Evolutionary conservation across 305 asterid genomes (phyloP), one percentile per base, ranked within the genome.

Genomic region (Withania somnifera): DNA sequence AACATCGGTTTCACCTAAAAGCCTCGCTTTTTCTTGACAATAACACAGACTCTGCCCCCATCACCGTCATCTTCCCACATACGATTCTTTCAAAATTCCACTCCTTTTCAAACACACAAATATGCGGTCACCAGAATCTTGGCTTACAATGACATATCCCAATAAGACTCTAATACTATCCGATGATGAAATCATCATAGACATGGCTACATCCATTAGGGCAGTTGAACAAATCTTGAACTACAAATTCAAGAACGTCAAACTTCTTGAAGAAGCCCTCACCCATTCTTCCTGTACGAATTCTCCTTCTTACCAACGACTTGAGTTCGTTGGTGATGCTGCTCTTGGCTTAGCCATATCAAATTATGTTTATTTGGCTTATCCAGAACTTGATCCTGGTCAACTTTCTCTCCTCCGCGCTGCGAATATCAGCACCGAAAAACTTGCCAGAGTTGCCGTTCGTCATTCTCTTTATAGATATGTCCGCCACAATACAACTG

Each of bases 261-360:
- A 26, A 11, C 76, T 83, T 28, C 71, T 83, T 2, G 76, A 83
- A 53, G 64, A 79, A 26, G 86, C 86, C 54, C 54, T 83, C 1
- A 83, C 97, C 17, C 97, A 92, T 80, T 77, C 95, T 34, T 92
- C 97, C 34, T 92, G 81, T 87, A 57, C 85, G 24, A 86, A 50
- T 2, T 86, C 94, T 1, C 71, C 89, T 54, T 91, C 97, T 42
- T 91, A 92, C 83, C 88, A 91, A 82, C 92, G 95, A 15, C 95
- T 92, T 45, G 97, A 91, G 84, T 91, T 92, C 79, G 82, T 92
- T 24, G 97, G 97, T 13, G 97, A 91, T 67, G 88, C 93, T 45
- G 95, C 89, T 32, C 81, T 92, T 0, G 93, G 91, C 3, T 78
- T 88, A 30, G 95, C 90, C 7, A 8, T 92, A 7, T 71, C 92